These are phyloP conservation scores for Phaeotremella skinneri DNA, from an alignment of 768 basidiomycete genomes.

Conservation along the genomic window DNA sequence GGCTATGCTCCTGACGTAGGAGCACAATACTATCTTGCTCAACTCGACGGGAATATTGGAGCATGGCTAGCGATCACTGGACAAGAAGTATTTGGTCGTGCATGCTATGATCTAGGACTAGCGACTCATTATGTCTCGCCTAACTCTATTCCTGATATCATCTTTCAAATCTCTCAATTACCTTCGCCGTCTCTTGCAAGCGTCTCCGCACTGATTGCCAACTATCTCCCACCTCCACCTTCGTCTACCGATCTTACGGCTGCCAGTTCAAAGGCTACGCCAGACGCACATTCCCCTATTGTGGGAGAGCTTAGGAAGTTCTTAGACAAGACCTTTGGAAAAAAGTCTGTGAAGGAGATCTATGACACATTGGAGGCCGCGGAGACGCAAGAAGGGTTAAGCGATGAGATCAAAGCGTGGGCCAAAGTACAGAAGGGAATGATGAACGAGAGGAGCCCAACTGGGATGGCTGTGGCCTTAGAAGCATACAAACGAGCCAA, in stretches of 20 bases:
- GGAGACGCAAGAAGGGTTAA: slow-evolving; percentile 50
- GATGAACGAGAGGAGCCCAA: slow-evolving; percentile 75
- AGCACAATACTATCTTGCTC: slow-evolving; percentile 80
- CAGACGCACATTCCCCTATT: slow-evolving; percentile 43
- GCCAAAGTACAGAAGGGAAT: slow-evolving; percentile 65
- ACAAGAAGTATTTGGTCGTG: slow-evolving; percentile 68
- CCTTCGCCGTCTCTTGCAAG: slow-evolving; percentile 49
- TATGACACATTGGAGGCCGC: slow-evolving; percentile 57
- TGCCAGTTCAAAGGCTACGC: slow-evolving; percentile 25
- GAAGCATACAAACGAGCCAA: slow-evolving; percentile 72
- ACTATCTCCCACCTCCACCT: slow-evolving; percentile 56
- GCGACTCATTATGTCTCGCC: slow-evolving; percentile 91
- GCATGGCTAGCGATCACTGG: slow-evolving; percentile 91
- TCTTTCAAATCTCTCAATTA: slow-evolving; percentile 63
- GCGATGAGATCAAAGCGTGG: slow-evolving; percentile 64
- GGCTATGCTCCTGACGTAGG: slow-evolving; percentile 79
- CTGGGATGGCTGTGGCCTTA: slow-evolving; percentile 86
- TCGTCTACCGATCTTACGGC: slow-evolving; percentile 52
- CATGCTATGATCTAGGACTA: slow-evolving; percentile 78
- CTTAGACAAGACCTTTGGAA: slow-evolving; percentile 74
- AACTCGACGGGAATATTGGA: slow-evolving; percentile 85
- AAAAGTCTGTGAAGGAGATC: slow-evolving; percentile 70
- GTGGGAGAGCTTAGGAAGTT: slow-evolving; percentile 68
- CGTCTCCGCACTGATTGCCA: slow-evolving; percentile 63
- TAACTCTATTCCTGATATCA: slow-evolving; percentile 66